Conservation (phyloP, 2,329 filamentous ascomycete genomes). For the Fusarium heterosporum region DNA sequence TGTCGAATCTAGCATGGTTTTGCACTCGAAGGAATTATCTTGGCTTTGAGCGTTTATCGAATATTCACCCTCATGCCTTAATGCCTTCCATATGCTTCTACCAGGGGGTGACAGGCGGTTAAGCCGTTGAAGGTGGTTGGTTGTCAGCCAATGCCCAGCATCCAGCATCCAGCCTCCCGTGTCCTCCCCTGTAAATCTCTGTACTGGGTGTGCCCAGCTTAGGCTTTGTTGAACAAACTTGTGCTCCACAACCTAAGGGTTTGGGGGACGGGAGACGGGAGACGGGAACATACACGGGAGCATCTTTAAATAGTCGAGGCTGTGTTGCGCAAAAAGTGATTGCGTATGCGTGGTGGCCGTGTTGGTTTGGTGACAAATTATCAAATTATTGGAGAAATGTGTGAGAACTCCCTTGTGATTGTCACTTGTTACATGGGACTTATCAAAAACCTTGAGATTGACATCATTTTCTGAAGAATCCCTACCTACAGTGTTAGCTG, state of each 20-base stretch:
- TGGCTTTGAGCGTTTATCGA: background rate
- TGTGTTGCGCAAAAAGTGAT: constrained; percentile 21
- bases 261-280: constrained; percentile 17
- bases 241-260: constrained; percentile 18
- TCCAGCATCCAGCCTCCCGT: constrained; percentile 26
- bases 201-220: constrained; percentile 9
- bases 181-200: constrained; percentile 28
- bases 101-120: constrained; percentile 29
- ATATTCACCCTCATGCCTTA: constrained; percentile 5
- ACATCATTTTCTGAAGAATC: constrained; percentile 19
- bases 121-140: constrained; percentile 36
- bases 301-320: constrained; percentile 26
- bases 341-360: constrained; percentile 28
- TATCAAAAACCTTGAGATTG: constrained; percentile 2
- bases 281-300: constrained; percentile 21
- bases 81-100: constrained; percentile 17
- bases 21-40: constrained; percentile 1
- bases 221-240: constrained; percentile 19
- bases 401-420: constrained; percentile 4
- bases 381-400: background rate
- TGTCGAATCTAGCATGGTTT: constrained; percentile 11
- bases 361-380: constrained; percentile 7
- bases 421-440: constrained; percentile 1
- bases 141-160: constrained; percentile 15
- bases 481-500: constrained; percentile 10